phyloP scores from a whole-genome alignment of 2,329 filamentous ascomycete genomes.

The Penicillium sp. region DNA sequence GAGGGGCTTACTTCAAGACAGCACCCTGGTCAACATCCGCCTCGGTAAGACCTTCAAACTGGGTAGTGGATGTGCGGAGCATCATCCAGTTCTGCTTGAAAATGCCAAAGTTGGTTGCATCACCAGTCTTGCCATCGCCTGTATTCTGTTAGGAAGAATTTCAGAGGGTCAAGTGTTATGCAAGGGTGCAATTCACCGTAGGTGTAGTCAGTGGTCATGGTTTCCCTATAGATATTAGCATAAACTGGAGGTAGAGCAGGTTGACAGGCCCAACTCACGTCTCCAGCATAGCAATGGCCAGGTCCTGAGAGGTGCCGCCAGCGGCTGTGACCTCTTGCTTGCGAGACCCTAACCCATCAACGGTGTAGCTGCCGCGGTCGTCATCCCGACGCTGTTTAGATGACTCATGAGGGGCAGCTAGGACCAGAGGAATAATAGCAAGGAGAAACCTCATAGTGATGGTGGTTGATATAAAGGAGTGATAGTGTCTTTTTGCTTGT shows the following conservation, averaged over 20 bases:
- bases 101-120: conserved; percentile 37
- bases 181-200: conserved; percentile 23
- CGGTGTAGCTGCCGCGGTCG: conserved; percentile 26
- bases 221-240: conserved; percentile 13
- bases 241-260: background rate
- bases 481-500: too few species aligned
- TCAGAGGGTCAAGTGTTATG: background rate
- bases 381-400: background rate
- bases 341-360: conserved; percentile 25
- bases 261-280: conserved; percentile 17
- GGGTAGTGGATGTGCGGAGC: conserved; percentile 31
- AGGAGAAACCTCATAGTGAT: too few species aligned
- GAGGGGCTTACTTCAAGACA: background rate
- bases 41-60: conserved; percentile 27
- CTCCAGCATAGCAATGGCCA: conserved; percentile 35
- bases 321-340: conserved; percentile 27
- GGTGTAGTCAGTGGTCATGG: conserved; percentile 29
- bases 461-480: too few species aligned
- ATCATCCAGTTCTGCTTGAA: conserved; percentile 30
- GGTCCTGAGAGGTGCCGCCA: conserved; percentile 29
- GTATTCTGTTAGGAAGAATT: background rate
- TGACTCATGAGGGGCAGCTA: too few species aligned
- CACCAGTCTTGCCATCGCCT: conserved; percentile 36
- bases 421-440: too few species aligned
- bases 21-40: conserved; percentile 28